Evolutionary conservation across 768 basidiomycete genomes (phyloP).

Genomic region (Lentinula lateritia): DNA sequence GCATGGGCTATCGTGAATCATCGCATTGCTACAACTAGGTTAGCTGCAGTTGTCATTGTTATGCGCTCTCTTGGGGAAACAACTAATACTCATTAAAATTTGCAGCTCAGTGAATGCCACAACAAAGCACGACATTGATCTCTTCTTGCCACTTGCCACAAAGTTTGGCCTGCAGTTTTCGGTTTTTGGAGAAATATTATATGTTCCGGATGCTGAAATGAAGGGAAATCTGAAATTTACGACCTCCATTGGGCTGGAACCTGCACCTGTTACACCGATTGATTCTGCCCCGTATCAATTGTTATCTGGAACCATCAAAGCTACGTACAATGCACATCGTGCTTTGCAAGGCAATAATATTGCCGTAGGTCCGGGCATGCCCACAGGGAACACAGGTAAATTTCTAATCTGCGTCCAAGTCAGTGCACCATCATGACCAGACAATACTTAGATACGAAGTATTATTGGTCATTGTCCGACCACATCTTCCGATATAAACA

Average conservation of each 20-base stretch:
- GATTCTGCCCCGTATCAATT: slow-evolving; percentile 41
- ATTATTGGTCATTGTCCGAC: slow-evolving; percentile 51
- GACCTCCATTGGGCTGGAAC: slow-evolving; percentile 48
- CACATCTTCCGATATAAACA: slow-evolving; percentile 70
- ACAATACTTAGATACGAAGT: slow-evolving; percentile 45
- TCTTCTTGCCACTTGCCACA: slow-evolving; percentile 42
- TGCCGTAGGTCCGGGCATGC: slow-evolving; percentile 47
- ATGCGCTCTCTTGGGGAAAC: background rate
- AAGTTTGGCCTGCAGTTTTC: slow-evolving; percentile 53
- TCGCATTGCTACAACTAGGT: slow-evolving; percentile 61
- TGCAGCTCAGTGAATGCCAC: slow-evolving; percentile 39
- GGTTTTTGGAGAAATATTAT: slow-evolving; percentile 46
- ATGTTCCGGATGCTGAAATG: slow-evolving; percentile 20
- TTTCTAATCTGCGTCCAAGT: background rate
- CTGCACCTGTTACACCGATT: slow-evolving; percentile 58
- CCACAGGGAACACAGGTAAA: slow-evolving; percentile 55
- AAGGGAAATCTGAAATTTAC: slow-evolving; percentile 47
- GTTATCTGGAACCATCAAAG: slow-evolving; percentile 61
- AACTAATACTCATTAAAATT: slow-evolving; percentile 14
- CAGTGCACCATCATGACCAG: background rate
- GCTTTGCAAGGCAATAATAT: slow-evolving; percentile 27
- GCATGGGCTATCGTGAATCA: slow-evolving; percentile 69
- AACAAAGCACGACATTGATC: slow-evolving; percentile 34
- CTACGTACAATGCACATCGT: slow-evolving; percentile 49
- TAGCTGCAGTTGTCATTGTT: slow-evolving; percentile 8